Evolutionary conservation across 805 yeast species (phyloP), one percentile per base, ranked within the genome.

Genomic region (Zygosaccharomyces bailii): DNA sequence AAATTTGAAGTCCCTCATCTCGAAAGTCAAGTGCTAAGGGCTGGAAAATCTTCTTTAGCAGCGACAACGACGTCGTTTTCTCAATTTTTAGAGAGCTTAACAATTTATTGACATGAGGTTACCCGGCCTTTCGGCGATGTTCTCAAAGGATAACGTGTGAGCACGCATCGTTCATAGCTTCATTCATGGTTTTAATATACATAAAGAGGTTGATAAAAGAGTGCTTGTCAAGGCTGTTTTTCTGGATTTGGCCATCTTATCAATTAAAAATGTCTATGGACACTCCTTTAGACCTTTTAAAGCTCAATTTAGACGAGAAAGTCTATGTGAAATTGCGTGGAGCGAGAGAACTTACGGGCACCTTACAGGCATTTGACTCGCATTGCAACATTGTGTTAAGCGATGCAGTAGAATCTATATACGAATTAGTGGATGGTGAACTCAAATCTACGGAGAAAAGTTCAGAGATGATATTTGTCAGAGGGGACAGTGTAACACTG

Each of bases 401-500:
- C 54, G 95, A 93, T 57, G 96, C 96, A 5, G 77, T 75, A 43
- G 99, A 93, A 61, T 86, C 85, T 1, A 80, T 90, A 30, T 86
- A 78, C 62, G 71, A 72, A 30, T 57, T 81, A 11, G 75, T 72
- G 24, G 80, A 74, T 4, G 77, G 73, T 3, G 76, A 57, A 34
- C 52, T 71, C 43, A 61, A 69, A 61, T 65, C 77, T 7, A 64
- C 57, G 14, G 72, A 73, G 17, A 84, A 81, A 59, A 74, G 75
- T 50, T 76, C 88, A 13, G 96, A 87, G 44, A 86, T 93, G 89
- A 81, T 93, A 34, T 91, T 91, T 68, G 90, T 93, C 11, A 82
- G 99, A 70, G 99, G 99, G n/a, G 99, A 93, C 67, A 82, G 95
- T 2, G 98, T 93, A 34, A 87, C 95, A 40, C 74, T 90, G 54